Conservation (phyloP, 148 eudicot species). For the Rhododendron mucronatum region DNA sequence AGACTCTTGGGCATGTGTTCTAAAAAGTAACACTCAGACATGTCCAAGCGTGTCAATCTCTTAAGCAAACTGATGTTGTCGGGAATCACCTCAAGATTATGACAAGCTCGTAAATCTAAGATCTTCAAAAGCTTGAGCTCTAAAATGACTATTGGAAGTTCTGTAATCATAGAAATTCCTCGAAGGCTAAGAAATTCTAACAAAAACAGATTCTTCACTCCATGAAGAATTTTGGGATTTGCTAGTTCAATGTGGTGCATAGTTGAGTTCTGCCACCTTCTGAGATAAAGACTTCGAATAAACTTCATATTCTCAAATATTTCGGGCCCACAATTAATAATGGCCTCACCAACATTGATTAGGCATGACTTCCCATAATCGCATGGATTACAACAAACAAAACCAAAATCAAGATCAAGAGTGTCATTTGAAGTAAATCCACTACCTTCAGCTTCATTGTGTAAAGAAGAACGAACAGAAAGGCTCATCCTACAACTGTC, state of each 20-base stretch:
- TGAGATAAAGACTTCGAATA: slow-evolving; percentile 33
- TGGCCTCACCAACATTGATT: slow-evolving; percentile 28
- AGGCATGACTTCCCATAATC: background rate
- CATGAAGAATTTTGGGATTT: slow-evolving; percentile 19
- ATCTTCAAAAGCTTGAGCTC: slow-evolving; percentile 23
- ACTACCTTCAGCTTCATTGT: background rate
- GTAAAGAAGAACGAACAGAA: background rate
- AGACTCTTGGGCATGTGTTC: slow-evolving; percentile 39
- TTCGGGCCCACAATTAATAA: slow-evolving; percentile 21
- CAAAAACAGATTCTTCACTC: slow-evolving; percentile 17
- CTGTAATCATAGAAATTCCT: slow-evolving; percentile 39
- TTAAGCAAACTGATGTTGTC: slow-evolving; percentile 25
- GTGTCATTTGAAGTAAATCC: background rate
- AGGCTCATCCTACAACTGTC: background rate
- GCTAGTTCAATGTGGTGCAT: slow-evolving; percentile 39
- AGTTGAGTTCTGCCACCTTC: slow-evolving; percentile 36
- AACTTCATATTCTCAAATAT: slow-evolving; percentile 28
- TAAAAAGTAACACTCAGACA: slow-evolving; percentile 16
- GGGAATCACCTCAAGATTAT: slow-evolving; percentile 24
- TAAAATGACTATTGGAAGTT: slow-evolving; percentile 27
- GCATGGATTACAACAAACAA: too few species aligned
- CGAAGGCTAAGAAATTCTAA: slow-evolving; percentile 41
- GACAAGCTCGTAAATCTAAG: slow-evolving; percentile 27
- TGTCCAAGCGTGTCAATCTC: slow-evolving; percentile 34
- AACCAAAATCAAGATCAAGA: background rate